A percentile compares a stretch with the other conserved stretches of the same genome.
phyloP scores from a whole-genome alignment of 1,139 yeast species.

The Protomyces pachydermus region DNA sequence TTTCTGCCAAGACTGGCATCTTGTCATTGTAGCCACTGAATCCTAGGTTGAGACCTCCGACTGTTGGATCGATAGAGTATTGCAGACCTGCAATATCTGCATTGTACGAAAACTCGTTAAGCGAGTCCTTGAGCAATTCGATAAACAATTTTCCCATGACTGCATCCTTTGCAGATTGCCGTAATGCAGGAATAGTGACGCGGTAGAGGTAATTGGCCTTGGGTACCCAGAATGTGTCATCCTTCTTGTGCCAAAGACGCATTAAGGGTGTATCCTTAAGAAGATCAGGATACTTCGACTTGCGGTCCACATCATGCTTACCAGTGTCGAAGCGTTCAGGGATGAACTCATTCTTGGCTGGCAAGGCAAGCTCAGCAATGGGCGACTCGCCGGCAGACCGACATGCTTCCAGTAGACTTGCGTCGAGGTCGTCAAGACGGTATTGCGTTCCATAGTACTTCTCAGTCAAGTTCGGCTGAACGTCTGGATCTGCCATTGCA shows the following conservation, averaged over 20 bases:
- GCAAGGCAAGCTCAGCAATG: constrained; percentile 53
- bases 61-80: constrained; percentile 54
- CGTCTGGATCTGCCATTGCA: constrained; percentile 41
- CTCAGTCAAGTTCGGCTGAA: constrained; percentile 49
- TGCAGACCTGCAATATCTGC: constrained; percentile 77
- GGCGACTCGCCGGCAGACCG: constrained; percentile 40
- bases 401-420: constrained; percentile 40
- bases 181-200: constrained; percentile 55
- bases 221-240: constrained; percentile 84
- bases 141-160: constrained; percentile 58
- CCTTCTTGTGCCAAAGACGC: constrained; percentile 82
- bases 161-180: constrained; percentile 52
- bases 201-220: constrained; percentile 66
- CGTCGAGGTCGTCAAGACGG: constrained; percentile 47
- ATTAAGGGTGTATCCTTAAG: constrained; percentile 44
- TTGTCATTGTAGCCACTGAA: constrained; percentile 83
- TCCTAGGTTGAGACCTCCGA: constrained; percentile 66
- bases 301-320: constrained; percentile 42
- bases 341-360: constrained; percentile 68
- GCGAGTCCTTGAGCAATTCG: constrained; percentile 66
- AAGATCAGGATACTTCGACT: constrained; percentile 48
- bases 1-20: constrained; percentile 55
- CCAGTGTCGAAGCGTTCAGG: constrained; percentile 68
- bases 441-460: constrained; percentile 91
- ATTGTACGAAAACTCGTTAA: constrained; percentile 73